Evolutionary conservation across 257 asterid genomes (phyloP).

Genomic region (Coffea canephora): DNA sequence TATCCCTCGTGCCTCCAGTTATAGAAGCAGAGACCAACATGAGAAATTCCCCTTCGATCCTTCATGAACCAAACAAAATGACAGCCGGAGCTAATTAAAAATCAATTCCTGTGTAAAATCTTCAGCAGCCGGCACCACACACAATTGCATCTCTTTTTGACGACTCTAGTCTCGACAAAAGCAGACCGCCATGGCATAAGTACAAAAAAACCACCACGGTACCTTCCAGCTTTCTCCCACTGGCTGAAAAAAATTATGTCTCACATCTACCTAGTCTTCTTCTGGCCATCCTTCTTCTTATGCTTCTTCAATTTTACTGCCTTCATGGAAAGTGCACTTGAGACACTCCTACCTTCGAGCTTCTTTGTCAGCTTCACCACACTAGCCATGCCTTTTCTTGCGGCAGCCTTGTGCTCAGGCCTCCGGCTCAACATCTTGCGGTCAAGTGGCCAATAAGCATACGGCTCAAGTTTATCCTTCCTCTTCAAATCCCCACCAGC

Average conservation of each 20-base stretch:
- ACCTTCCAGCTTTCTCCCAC: background rate
- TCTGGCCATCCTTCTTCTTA: constrained; percentile 27
- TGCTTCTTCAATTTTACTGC: constrained; percentile 31
- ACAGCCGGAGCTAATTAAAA: background rate
- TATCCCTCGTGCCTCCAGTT: background rate
- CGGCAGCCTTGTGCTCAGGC: constrained; percentile 84
- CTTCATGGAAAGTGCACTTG: constrained; percentile 59
- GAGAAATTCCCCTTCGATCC: background rate
- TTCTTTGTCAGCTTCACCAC: constrained; percentile 77
- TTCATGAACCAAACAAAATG: background rate
- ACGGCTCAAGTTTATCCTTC: constrained; percentile 93
- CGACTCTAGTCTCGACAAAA: background rate
- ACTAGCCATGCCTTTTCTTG: constrained; percentile 85
- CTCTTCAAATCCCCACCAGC: constrained; percentile 83
- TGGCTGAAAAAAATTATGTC: background rate
- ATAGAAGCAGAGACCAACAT: background rate
- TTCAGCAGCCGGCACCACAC: background rate
- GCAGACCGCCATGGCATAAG: background rate
- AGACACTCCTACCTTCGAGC: constrained; percentile 79
- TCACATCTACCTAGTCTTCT: constrained; percentile 11
- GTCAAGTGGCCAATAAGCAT: constrained; percentile 98
- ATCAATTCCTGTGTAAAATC: background rate
- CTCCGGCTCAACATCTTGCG: constrained; percentile 92
- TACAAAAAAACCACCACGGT: background rate
- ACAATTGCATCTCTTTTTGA: background rate